Evolutionary conservation across 176 grass and related monocot species (phyloP), one percentile per base, ranked within the genome.

Genomic region (Zizania latifolia): DNA sequence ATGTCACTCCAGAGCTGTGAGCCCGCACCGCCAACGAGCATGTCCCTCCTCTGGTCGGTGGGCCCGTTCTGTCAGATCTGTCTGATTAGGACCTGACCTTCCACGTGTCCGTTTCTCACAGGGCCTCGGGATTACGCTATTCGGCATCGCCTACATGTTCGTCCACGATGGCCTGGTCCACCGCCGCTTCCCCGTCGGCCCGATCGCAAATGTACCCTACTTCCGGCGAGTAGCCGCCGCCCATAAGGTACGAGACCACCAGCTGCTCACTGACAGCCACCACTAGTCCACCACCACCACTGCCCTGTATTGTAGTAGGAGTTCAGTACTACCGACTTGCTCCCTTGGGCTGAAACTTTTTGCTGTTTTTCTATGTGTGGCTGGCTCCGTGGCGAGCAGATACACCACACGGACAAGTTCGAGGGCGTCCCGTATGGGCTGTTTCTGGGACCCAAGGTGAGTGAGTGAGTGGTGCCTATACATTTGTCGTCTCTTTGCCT

Each of bases 121-220:
- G 95, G 95, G 95, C 2, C 79, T 99, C 1, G 91, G 95, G 36
- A 88, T 94, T 75, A 99, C 95, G 74, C 68, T 99, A 27, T 99
- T 99, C 87, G 91, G 95, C 14, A 94, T 99, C 75, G 95, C 95
- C 1, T 99, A 99, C 89, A 99, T 99, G 95, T 99, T 99, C 89
- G 91, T 94, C 12, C 95, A 99, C 75, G 95, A 99, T 72, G 95
- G 95, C 10, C 91, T 99, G 51, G 95, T 99, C 64, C 95, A 99
- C 86, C 95, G 95, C 30, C 86, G 95, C 38, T 99, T 99, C 84
- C 86, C 91, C 10, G 95, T 99, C 21, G 95, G 95, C 0, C 95
- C 95, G 41, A 85, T 99, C 76, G 95, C 81, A 43, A 77, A 99
- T 82, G 95, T 94, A 30, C 95, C 95, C 35, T 99, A 99, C 91